Conservation (phyloP, 495 filamentous ascomycete species). For the Penicillium canariense region DNA sequence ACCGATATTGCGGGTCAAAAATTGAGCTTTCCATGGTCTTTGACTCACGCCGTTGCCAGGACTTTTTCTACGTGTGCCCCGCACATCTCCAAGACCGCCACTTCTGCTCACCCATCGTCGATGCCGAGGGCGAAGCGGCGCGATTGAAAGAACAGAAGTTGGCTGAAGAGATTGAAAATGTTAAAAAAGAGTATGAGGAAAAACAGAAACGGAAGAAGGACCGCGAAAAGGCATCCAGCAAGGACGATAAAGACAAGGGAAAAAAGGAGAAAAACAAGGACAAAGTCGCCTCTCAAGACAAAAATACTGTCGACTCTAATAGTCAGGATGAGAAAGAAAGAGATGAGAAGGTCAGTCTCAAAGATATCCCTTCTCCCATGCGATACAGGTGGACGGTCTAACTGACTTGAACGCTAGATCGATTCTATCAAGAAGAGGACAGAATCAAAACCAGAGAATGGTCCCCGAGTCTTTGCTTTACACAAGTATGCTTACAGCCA, state of each 20-base stretch:
- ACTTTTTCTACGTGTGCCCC: constrained; percentile 91
- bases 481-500: constrained; percentile 64
- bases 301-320: too few relatives aligned
- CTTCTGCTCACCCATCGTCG: constrained; percentile 77
- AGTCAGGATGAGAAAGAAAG: constrained; percentile 63
- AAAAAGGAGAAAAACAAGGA: constrained; percentile 51
- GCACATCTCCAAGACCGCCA: constrained; percentile 79
- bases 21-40: too few relatives aligned
- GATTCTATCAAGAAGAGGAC: constrained; percentile 36
- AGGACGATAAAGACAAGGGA: constrained; percentile 44
- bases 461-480: constrained; percentile 77
- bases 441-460: constrained; percentile 38
- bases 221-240: constrained; percentile 21
- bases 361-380: neutral
- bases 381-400: neutral
- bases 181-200: constrained; percentile 57
- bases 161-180: constrained; percentile 69
- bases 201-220: constrained; percentile 41
- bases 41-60: constrained; percentile 48
- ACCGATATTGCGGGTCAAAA: too few relatives aligned
- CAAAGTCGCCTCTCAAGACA: constrained; percentile 47
- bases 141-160: constrained; percentile 63
- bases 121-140: constrained; percentile 69
- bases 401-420: constrained; percentile 34
- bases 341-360: constrained; percentile 49